Percentiles rank a stretch among this genome's conserved stretches.
Conservation (phyloP, 306 rosid genomes). For the Vigna trinervia region DNA sequence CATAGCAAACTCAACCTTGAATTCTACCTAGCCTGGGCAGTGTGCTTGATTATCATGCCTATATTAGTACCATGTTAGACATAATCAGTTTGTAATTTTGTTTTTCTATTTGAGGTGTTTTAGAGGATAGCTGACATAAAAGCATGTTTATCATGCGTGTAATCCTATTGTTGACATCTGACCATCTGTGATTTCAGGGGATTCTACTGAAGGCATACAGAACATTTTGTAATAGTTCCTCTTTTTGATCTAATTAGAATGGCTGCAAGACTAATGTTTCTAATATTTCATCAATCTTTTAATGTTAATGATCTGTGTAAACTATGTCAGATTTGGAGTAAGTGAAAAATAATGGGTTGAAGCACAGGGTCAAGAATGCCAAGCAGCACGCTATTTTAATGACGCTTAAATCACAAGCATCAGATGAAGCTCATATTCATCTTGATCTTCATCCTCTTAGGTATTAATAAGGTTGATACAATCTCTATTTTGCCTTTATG, state of each 20-base stretch:
- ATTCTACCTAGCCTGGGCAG: background rate
- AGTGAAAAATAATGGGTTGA: conserved; percentile 99
- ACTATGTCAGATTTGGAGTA: conserved; percentile 83
- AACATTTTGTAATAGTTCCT: conserved; percentile 5
- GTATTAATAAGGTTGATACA: conserved; percentile 51
- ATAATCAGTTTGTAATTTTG: background rate
- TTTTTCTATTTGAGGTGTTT: conserved; percentile 31
- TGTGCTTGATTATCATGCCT: background rate
- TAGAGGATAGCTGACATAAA: conserved; percentile 11
- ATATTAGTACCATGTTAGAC: background rate
- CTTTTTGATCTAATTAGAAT: conserved; percentile 19
- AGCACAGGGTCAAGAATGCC: conserved; percentile 95
- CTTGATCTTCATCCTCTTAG: conserved; percentile 95
- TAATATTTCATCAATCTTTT: conserved; percentile 20
- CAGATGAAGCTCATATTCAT: conserved; percentile 98
- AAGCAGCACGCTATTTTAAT: conserved; percentile 89
- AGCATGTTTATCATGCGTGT: conserved; percentile 19
- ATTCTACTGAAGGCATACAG: conserved; percentile 25
- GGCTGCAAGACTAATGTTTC: conserved; percentile 24
- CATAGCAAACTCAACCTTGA: background rate
- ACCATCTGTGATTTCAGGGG: conserved; percentile 3
- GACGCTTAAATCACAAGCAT: conserved; percentile 87
- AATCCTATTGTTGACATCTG: background rate
- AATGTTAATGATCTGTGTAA: conserved; percentile 32
- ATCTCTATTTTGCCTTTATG: conserved; percentile 26